phyloP scores from a whole-genome alignment of 129 eudicot genomes.

The Erigeron canadensis region DNA sequence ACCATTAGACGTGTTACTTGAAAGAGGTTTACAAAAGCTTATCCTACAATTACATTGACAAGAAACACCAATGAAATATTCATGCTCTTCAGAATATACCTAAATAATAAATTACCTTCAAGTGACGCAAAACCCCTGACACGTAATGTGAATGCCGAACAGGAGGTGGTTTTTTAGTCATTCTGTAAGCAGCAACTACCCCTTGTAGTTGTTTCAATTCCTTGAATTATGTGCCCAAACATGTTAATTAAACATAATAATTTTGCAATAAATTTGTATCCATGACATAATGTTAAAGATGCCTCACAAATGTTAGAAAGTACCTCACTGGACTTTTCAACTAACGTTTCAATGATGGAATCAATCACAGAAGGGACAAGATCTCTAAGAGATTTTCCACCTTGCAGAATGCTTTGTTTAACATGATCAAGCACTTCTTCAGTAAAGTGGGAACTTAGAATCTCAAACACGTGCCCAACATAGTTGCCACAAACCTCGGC shows the following conservation, averaged over 20 bases:
- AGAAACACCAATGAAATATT: not conserved
- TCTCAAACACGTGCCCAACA: slow-evolving; percentile 52
- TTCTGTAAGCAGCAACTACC: slow-evolving; percentile 82
- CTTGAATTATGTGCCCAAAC: slow-evolving; percentile 33
- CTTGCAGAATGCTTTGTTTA: slow-evolving; percentile 69
- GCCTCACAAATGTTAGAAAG: too few species aligned
- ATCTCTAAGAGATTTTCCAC: slow-evolving; percentile 67
- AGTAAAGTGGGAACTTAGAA: slow-evolving; percentile 58
- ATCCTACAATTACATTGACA: not conserved
- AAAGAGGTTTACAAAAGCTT: not conserved
- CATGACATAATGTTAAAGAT: not conserved
- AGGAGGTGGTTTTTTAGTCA: slow-evolving; percentile 93
- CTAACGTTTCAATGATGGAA: slow-evolving; percentile 62
- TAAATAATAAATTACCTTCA: slow-evolving; percentile 76
- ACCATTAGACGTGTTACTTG: not conserved
- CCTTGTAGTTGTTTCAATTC: slow-evolving; percentile 89
- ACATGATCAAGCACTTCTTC: slow-evolving; percentile 85
- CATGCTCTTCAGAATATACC: slow-evolving; percentile 21
- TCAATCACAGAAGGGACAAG: slow-evolving; percentile 57
- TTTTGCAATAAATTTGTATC: not conserved
- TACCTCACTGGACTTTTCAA: slow-evolving; percentile 84
- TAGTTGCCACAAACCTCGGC: slow-evolving; percentile 65
- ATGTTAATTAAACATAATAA: not conserved
- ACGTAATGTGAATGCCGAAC: slow-evolving; percentile 95
- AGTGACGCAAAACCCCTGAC: slow-evolving; percentile 73